These are phyloP conservation scores for Entoloma clypeatum DNA, from an alignment of 1,284 basidiomycete species.

Conservation along the genomic window DNA sequence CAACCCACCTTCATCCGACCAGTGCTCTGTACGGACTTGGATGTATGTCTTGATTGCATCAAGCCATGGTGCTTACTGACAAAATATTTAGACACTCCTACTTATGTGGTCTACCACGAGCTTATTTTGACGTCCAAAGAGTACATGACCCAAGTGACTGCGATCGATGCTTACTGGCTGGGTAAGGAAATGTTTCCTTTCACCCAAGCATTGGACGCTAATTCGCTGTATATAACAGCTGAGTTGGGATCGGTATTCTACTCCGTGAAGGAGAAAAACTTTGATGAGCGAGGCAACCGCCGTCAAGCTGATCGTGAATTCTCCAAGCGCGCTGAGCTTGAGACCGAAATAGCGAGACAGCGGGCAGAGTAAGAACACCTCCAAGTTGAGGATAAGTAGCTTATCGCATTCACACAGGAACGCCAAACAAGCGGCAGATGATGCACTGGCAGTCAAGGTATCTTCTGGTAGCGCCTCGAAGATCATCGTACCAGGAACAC, in stretches of 20 bases:
- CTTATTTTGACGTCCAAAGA: slow-evolving; percentile 91
- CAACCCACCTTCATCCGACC: slow-evolving; percentile 93
- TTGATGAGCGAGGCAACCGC: slow-evolving; percentile 76
- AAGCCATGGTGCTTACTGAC: slow-evolving; percentile 16
- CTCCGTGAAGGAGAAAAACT: slow-evolving; percentile 93
- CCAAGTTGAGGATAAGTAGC: slow-evolving; percentile 2
- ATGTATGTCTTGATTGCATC: slow-evolving; percentile 51
- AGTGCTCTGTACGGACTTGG: slow-evolving; percentile 95
- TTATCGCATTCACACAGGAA: slow-evolving; percentile 36
- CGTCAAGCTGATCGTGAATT: slow-evolving; percentile 83
- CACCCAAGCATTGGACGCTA: not conserved
- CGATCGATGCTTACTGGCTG: slow-evolving; percentile 94
- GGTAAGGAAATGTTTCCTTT: slow-evolving; percentile 47
- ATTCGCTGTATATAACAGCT: slow-evolving; percentile 42
- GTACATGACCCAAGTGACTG: slow-evolving; percentile 97
- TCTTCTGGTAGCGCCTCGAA: slow-evolving; percentile 57
- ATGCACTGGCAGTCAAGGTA: slow-evolving; percentile 57
- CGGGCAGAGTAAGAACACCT: slow-evolving; percentile 73
- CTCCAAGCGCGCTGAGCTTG: slow-evolving; percentile 83
- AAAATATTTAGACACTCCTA: slow-evolving; percentile 73
- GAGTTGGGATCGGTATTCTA: slow-evolving; percentile 94
- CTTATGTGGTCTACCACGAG: slow-evolving; percentile 97
- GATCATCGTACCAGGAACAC: slow-evolving; percentile 79
- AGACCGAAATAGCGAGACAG: slow-evolving; percentile 84
- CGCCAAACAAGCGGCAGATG: slow-evolving; percentile 63